Conservation (phyloP, 2,329 filamentous ascomycete genomes). For the Ascosphaera acerosa region DNA sequence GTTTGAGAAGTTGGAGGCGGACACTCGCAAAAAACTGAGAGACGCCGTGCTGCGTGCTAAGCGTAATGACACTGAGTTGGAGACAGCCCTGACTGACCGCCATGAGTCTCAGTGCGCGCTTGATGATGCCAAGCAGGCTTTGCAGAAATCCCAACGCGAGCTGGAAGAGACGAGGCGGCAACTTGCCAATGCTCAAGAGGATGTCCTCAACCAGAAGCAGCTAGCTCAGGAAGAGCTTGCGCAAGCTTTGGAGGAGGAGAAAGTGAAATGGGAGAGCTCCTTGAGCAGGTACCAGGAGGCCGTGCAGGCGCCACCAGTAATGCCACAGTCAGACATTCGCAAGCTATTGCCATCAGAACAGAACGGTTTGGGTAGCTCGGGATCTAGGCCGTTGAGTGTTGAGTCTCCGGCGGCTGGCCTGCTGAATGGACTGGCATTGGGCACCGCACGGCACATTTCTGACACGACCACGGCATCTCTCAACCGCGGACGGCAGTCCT, state of each 20-base stretch:
- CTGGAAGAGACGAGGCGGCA: constrained; percentile 30
- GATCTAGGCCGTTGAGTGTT: constrained; percentile 15
- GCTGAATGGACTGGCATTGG: constrained; percentile 12
- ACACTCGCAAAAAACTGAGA: constrained; percentile 68
- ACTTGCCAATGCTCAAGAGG: constrained; percentile 30
- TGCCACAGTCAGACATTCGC: constrained; percentile 16
- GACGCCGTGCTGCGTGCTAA: constrained; percentile 47
- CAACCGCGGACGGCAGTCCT: neutral
- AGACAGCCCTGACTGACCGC: constrained; percentile 28
- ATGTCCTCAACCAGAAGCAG: constrained; percentile 34
- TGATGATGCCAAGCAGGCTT: constrained; percentile 37
- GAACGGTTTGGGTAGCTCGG: constrained; percentile 12
- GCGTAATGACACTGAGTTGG: constrained; percentile 58
- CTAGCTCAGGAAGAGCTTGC: constrained; percentile 30
- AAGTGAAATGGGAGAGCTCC: constrained; percentile 28
- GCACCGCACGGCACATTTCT: constrained; percentile 16
- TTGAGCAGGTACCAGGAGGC: neutral
- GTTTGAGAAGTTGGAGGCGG: constrained; percentile 53
- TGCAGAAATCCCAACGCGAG: constrained; percentile 20
- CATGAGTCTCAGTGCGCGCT: constrained; percentile 28
- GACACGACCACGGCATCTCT: constrained; percentile 5
- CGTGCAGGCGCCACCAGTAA: constrained; percentile 16
- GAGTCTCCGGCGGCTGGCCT: constrained; percentile 17
- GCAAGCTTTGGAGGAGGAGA: constrained; percentile 39
- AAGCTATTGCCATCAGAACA: constrained; percentile 8